Evolutionary conservation across 2,329 filamentous ascomycete genomes (phyloP).

Genomic region (Chaetomium globosum): DNA sequence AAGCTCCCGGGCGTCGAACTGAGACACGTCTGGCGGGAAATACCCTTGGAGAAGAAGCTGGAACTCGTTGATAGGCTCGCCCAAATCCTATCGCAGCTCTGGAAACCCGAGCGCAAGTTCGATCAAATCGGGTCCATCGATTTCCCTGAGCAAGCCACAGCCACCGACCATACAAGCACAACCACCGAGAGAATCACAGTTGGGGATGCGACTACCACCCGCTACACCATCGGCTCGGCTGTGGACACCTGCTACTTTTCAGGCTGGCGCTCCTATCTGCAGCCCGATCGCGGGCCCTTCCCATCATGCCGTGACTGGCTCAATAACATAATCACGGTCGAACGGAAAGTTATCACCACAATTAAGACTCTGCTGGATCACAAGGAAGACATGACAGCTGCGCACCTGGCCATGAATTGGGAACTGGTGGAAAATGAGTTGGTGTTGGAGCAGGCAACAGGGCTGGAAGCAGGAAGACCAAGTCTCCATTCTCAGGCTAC

Average conservation of each 20-base stretch:
- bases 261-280: neutral
- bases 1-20: slow-evolving; percentile 1
- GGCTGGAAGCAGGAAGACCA: no score
- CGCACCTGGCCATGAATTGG: neutral
- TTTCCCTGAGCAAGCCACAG: neutral
- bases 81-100: neutral
- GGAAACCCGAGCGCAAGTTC: neutral
- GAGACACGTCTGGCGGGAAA: neutral
- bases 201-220: neutral
- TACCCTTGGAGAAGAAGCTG: neutral
- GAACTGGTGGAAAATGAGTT: neutral
- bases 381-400: slow-evolving; percentile 5
- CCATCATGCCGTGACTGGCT: neutral
- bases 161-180: neutral
- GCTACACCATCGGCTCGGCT: neutral
- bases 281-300: neutral
- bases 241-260: neutral
- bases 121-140: neutral
- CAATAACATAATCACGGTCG: neutral
- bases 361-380: neutral
- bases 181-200: neutral
- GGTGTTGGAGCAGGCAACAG: no score
- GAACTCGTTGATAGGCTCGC: neutral
- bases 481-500: no score
- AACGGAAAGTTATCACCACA: neutral